phyloP scores from a whole-genome alignment of 1,284 basidiomycete genomes.

The Heterobasidion occidentale region DNA sequence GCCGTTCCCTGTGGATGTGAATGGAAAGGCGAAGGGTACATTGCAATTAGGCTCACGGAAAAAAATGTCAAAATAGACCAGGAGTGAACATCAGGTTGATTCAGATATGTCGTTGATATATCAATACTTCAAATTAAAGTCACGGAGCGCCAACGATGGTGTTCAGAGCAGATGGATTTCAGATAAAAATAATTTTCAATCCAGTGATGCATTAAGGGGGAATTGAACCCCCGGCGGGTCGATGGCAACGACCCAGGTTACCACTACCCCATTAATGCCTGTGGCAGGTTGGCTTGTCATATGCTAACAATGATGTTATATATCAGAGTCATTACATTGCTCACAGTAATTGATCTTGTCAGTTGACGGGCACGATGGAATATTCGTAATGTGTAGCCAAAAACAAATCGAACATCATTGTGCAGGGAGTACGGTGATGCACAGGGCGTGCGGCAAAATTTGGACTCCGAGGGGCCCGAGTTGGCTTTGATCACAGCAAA shows the following conservation, averaged over 20 bases:
- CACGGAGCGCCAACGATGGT: neutral
- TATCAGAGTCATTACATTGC: too few species aligned
- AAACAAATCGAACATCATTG: too few species aligned
- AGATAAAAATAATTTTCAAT: too few species aligned
- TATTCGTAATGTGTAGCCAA: too few species aligned
- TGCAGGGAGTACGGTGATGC: too few species aligned
- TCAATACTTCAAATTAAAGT: neutral
- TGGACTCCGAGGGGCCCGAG: too few species aligned
- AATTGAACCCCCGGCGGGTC: conserved; percentile 76
- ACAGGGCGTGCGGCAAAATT: too few species aligned
- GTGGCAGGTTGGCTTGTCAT: neutral
- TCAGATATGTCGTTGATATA: too few species aligned
- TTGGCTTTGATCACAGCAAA: too few species aligned
- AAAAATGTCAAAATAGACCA: neutral
- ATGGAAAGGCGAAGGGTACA: conserved; percentile 4
- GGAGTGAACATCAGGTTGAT: neutral
- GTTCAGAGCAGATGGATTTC: neutral
- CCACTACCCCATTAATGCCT: conserved; percentile 42
- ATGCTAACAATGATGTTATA: too few species aligned
- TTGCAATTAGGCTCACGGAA: conserved; percentile 6
- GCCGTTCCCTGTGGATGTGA: conserved; percentile 6
- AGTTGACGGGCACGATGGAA: too few species aligned
- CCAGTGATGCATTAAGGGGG: conserved; percentile 56
- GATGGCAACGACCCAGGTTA: conserved; percentile 46
- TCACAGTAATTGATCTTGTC: too few species aligned